These are phyloP conservation scores for Xylaria sp. DNA, from an alignment of 2,329 filamentous ascomycete species.

Conservation along the genomic window DNA sequence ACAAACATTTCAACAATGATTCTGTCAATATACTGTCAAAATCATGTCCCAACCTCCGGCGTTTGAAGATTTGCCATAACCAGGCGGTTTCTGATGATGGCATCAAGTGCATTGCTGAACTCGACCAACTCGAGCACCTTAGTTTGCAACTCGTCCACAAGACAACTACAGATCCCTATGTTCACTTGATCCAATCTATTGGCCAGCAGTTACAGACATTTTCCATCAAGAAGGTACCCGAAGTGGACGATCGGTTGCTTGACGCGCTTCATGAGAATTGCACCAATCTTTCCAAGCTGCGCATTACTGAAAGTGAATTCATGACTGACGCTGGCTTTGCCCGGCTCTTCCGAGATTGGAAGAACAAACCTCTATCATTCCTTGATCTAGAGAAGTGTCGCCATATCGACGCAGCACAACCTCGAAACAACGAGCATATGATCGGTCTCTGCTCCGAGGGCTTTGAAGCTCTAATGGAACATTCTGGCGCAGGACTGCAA, in stretches of 20 bases:
- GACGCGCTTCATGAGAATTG: conserved; percentile 74
- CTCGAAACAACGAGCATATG: conserved; percentile 67
- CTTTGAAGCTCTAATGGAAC: conserved; percentile 81
- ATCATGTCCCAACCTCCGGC: conserved; percentile 70
- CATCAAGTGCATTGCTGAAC: conserved; percentile 65
- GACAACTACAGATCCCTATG: conserved; percentile 62
- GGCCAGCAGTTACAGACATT: conserved; percentile 76
- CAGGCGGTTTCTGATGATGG: conserved; percentile 72
- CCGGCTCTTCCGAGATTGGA: conserved; percentile 76
- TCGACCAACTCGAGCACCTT: conserved; percentile 73
- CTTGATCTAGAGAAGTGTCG: conserved; percentile 81
- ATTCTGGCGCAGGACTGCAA: conserved; percentile 72
- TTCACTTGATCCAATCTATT: conserved; percentile 64
- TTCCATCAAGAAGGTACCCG: conserved; percentile 72
- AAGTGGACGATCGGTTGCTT: conserved; percentile 72
- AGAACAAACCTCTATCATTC: conserved; percentile 71
- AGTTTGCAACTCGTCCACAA: conserved; percentile 70
- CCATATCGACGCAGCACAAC: conserved; percentile 72
- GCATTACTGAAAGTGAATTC: conserved; percentile 76
- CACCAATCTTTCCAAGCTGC: conserved; percentile 72
- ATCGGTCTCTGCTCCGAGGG: conserved; percentile 78
- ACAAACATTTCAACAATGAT: conserved; percentile 79
- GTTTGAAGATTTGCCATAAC: conserved; percentile 83
- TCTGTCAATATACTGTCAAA: conserved; percentile 66
- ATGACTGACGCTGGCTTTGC: conserved; percentile 78